Evolutionary conservation across 345 rosid species (phyloP).

Genomic region (Acer yangbiense): DNA sequence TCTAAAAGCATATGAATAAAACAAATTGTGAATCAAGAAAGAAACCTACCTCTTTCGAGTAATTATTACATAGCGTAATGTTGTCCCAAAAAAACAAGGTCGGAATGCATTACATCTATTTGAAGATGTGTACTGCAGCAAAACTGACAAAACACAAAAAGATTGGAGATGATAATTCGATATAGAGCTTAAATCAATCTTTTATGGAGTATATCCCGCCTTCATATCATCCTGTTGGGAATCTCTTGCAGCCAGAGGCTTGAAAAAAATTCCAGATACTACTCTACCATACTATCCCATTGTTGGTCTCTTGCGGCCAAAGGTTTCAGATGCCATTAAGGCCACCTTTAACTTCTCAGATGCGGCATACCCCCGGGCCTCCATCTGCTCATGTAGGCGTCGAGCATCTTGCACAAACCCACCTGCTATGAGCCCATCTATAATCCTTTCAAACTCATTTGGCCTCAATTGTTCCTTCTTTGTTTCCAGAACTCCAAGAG

Average conservation of each 20-base stretch:
- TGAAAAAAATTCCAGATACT: not conserved
- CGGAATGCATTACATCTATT: slow-evolving; percentile 8
- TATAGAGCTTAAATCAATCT: not conserved
- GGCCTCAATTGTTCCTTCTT: slow-evolving; percentile 52
- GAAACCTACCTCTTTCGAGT: slow-evolving; percentile 5
- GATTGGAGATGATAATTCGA: not conserved
- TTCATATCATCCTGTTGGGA: not conserved
- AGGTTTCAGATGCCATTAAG: slow-evolving; percentile 30
- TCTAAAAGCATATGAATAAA: not conserved
- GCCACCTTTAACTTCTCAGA: slow-evolving; percentile 41
- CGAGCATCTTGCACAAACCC: slow-evolving; percentile 71
- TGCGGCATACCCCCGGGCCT: slow-evolving; percentile 49
- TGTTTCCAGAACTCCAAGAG: slow-evolving; percentile 61
- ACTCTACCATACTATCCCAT: slow-evolving; percentile 1
- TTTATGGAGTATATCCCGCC: not conserved
- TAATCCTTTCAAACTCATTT: slow-evolving; percentile 59
- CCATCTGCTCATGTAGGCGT: slow-evolving; percentile 55
- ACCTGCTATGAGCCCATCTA: slow-evolving; percentile 57
- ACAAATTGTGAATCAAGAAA: not conserved
- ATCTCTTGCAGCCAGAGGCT: slow-evolving; percentile 9
- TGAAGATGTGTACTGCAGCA: not conserved
- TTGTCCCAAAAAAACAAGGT: not conserved
- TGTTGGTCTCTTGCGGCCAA: slow-evolving; percentile 25
- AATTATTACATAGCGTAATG: not conserved
- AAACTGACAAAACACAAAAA: not conserved